Evolutionary conservation across 805 yeast species (phyloP), one percentile per base, ranked within the genome.

Genomic region (Candida tibetensis): DNA sequence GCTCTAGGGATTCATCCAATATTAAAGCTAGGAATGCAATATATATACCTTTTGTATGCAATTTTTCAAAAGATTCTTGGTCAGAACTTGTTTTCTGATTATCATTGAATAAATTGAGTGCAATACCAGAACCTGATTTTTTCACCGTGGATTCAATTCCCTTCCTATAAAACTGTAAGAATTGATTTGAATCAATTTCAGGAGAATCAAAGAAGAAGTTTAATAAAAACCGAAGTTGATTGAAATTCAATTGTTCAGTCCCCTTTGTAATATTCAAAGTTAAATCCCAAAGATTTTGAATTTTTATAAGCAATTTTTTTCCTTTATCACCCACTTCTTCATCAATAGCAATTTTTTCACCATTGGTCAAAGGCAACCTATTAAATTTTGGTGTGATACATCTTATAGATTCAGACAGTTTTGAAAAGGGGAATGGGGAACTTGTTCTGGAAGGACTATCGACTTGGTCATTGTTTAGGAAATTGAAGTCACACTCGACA

Each of bases 401-500:
- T 6, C 30, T 7, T 7, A 28, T 7, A 9, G 12, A 23, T 19
- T 32, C 43, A 15, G 25, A 5, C 25, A 21, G 25, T 31, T 30
- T 16, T 31, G 30, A 8, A 22, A 22, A 10, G 21, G 41, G 37
- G 28, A 28, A 17, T 13, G 45, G 47, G 14, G 45, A 37, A 4
- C 36, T 29, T 7, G 46, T 26, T 4, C 34, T 25, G 3, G 37
- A 28, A 3, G 38, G 34, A 7, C 28, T 28, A 12, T 19, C 33
- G 19, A 30, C 26, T 19, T 27, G 32, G 28, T 55, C 58, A 18
- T 62, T 66, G 15, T 51, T 52, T 66, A 65, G 57, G 29, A 61
- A 51, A 41, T 62, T 60, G 42, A 66, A 56, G 44, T 64, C 71
- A 39, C 67, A 65, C 35, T 62, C 69, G 25, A 66, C 56, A 2